phyloP scores from a whole-genome alignment of 139 green algal species.

The Ulvella scutata region DNA sequence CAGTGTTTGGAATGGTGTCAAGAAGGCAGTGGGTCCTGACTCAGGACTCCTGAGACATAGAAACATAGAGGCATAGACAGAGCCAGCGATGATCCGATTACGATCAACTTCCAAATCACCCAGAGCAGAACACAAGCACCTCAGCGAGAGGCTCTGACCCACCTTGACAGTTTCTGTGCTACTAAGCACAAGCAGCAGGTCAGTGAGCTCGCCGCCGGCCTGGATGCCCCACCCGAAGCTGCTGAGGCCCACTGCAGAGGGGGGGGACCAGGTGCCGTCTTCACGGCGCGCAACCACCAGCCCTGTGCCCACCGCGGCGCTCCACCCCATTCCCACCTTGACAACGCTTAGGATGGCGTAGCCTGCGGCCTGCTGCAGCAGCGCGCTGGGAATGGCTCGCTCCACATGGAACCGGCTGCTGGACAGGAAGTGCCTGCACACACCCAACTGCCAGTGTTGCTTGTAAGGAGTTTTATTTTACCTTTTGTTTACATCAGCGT shows the following conservation, averaged over 20 bases:
- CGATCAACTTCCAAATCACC: too few species aligned
- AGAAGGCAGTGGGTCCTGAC: too few species aligned
- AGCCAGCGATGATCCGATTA: too few species aligned
- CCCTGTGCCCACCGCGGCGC: constrained; percentile 29
- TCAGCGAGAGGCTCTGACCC: neutral
- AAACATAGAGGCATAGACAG: too few species aligned
- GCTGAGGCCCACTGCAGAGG: constrained; percentile 23
- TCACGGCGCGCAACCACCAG: constrained; percentile 31
- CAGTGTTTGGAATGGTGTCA: too few species aligned
- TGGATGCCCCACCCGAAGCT: constrained; percentile 41
- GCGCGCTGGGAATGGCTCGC: neutral
- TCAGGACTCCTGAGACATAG: too few species aligned
- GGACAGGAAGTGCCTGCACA: neutral
- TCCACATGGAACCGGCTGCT: neutral
- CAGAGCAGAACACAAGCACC: constrained; percentile 8
- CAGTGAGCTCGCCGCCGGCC: constrained; percentile 29
- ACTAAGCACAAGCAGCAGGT: constrained; percentile 40
- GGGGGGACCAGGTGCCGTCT: constrained; percentile 26
- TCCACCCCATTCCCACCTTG: constrained; percentile 39
- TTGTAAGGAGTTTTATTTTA: too few species aligned
- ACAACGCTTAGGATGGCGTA: constrained; percentile 19
- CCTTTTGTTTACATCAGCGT: too few species aligned
- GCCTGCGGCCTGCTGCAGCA: constrained; percentile 4
- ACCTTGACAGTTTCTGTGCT: constrained; percentile 6
- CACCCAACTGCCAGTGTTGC: too few species aligned